phyloP scores from a whole-genome alignment of 1,284 basidiomycete species.

The Cerioporus squamosus region DNA sequence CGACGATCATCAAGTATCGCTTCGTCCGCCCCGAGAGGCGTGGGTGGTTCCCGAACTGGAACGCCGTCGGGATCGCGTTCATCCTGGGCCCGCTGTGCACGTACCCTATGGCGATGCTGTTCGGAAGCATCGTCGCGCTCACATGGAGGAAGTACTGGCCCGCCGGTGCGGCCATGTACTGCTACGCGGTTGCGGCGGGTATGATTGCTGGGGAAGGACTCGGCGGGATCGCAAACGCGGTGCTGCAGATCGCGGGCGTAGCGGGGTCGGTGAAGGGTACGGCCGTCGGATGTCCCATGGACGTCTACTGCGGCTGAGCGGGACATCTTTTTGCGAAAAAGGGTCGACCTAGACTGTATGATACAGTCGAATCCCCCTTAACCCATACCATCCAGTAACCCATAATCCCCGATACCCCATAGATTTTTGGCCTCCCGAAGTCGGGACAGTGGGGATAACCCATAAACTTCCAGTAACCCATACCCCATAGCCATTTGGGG shows the following conservation, averaged over 20 bases:
- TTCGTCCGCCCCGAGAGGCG: conserved; percentile 14
- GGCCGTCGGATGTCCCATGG: conserved; percentile 26
- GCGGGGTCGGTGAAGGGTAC: conserved; percentile 24
- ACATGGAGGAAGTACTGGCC: conserved; percentile 23
- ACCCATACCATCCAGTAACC: too few relatives aligned
- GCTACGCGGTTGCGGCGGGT: conserved; percentile 29
- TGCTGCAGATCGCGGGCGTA: conserved; percentile 27
- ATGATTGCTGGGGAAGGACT: conserved; percentile 31
- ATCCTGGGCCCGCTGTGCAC: conserved; percentile 29
- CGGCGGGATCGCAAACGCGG: conserved; percentile 28
- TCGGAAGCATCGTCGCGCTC: conserved; percentile 23
- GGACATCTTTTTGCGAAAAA: too few relatives aligned
- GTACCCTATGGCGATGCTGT: conserved; percentile 31
- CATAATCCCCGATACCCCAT: too few relatives aligned
- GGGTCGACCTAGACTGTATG: neutral
- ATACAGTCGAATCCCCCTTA: neutral
- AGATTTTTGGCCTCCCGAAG: too few relatives aligned
- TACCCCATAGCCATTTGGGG: too few relatives aligned
- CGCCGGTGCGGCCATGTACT: conserved; percentile 18
- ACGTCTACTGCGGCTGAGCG: conserved; percentile 21
- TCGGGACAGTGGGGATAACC: too few relatives aligned
- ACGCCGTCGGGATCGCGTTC: conserved; percentile 30
- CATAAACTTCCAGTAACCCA: too few relatives aligned
- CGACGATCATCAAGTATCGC: conserved; percentile 24
- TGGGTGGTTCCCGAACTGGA: conserved; percentile 29